phyloP scores from a whole-genome alignment of 2,329 filamentous ascomycete genomes.

The Aspergillus calidoustus region DNA sequence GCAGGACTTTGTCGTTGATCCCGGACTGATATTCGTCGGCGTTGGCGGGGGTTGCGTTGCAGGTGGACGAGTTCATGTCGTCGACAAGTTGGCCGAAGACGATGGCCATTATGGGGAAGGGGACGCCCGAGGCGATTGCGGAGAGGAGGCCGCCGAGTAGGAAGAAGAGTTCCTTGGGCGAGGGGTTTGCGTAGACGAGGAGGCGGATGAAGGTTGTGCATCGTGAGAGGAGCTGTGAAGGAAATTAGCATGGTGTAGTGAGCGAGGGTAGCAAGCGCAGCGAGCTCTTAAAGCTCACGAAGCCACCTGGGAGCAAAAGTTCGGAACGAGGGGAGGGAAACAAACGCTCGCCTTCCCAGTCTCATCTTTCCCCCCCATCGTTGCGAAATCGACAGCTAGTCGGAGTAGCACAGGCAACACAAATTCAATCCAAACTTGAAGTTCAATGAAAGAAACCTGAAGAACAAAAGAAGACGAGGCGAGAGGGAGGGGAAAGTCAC shows the following conservation, averaged over 20 bases:
- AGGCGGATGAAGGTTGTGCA: constrained; percentile 12
- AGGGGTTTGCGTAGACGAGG: not conserved
- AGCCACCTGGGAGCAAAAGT: not conserved
- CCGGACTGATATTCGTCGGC: constrained; percentile 3
- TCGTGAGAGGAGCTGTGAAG: constrained; percentile 3
- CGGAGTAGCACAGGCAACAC: not conserved
- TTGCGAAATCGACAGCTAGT: not conserved
- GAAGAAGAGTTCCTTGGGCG: constrained; percentile 29
- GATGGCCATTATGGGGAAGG: constrained; percentile 45
- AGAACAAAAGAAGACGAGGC: not conserved
- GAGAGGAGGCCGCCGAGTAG: constrained; percentile 35
- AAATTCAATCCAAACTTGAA: not conserved
- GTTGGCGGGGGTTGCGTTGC: constrained; percentile 12
- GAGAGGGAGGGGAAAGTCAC: not conserved
- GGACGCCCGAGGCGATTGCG: constrained; percentile 43
- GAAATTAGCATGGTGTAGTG: not conserved
- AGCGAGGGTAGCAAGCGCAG: too few relatives aligned
- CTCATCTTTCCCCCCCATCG: not conserved
- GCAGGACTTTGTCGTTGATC: constrained; percentile 20
- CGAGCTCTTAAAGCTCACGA: too few relatives aligned
- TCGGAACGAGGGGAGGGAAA: not conserved
- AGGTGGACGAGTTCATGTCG: constrained; percentile 41
- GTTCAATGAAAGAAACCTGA: not conserved
- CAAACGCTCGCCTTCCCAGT: not conserved
- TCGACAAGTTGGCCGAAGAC: constrained; percentile 48